Evolutionary conservation across 148 eudicot species (phyloP).

Genomic region (Simmondsia chinensis): DNA sequence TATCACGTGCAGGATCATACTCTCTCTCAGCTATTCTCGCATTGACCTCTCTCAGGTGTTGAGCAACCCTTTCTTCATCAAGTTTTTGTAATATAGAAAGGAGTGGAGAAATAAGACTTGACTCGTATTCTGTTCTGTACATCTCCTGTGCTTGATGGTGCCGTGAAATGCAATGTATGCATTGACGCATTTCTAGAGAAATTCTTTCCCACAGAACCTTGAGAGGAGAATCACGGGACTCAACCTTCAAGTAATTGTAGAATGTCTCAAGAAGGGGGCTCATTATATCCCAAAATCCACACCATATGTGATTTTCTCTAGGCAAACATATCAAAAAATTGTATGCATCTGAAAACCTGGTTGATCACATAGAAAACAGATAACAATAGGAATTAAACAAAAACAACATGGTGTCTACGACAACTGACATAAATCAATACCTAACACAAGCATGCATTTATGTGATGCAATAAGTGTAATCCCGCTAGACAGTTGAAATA

Average conservation of each 20-base stretch:
- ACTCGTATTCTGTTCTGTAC: conserved; percentile 68
- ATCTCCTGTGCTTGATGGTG: conserved; percentile 87
- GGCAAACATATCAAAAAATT: conserved; percentile 58
- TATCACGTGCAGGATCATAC: conserved; percentile 48
- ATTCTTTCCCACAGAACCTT: conserved; percentile 72
- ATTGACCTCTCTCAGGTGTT: conserved; percentile 68
- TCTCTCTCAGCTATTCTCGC: conserved; percentile 41
- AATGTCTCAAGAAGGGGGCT: conserved; percentile 90
- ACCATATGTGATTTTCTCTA: conserved; percentile 67
- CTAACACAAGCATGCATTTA: background rate
- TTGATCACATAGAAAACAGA: background rate
- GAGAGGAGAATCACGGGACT: conserved; percentile 58
- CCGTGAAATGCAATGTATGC: conserved; percentile 83
- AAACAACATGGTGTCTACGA: too few species aligned
- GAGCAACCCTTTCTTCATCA: conserved; percentile 81
- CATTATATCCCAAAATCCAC: conserved; percentile 76
- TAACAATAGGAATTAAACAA: background rate
- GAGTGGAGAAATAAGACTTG: conserved; percentile 64
- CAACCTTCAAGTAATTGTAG: conserved; percentile 71
- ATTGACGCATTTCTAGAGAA: conserved; percentile 59
- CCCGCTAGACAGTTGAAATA: too few species aligned
- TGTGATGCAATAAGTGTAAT: too few species aligned
- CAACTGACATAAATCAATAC: background rate
- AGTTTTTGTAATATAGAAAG: conserved; percentile 58
- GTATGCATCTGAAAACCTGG: conserved; percentile 92